Percentiles rank a stretch among this genome's conserved stretches.
These are phyloP conservation scores for Alternaria hordeiaustralica DNA, from an alignment of 2,329 filamentous ascomycete genomes.

Conservation along the genomic window DNA sequence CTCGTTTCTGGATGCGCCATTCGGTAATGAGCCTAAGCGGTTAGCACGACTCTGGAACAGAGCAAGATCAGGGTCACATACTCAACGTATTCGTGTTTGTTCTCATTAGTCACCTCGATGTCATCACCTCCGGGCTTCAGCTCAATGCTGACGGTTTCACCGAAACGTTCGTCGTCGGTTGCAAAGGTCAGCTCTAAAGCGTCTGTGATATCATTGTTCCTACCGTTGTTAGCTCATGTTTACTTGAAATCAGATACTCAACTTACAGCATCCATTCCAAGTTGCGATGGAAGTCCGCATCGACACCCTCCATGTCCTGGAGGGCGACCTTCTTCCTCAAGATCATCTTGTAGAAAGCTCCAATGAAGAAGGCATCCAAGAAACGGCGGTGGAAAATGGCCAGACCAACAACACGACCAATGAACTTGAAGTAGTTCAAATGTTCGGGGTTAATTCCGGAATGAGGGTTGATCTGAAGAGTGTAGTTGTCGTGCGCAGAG, in stretches of 20 bases:
- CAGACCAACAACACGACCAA: constrained; percentile 92
- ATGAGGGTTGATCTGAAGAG: constrained; percentile 98
- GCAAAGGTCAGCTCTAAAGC: constrained; percentile 96
- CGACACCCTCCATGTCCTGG: constrained; percentile 98
- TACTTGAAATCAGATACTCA: neutral
- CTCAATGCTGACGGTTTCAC: constrained; percentile 91
- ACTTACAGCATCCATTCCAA: constrained; percentile 88
- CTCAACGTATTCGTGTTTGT: constrained; percentile 99
- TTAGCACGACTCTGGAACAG: constrained; percentile 21
- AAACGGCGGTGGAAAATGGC: constrained; percentile 98
- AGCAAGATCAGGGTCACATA: constrained; percentile 51
- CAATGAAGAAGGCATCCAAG: constrained; percentile 98
- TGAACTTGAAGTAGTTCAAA: constrained; percentile 99
- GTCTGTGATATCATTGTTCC: constrained; percentile 93
- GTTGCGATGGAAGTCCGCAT: constrained; percentile 96
- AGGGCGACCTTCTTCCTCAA: constrained; percentile 89
- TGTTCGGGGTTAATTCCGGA: constrained; percentile 99
- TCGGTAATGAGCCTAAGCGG: constrained; percentile 81
- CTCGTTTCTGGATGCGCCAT: constrained; percentile 98
- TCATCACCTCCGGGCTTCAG: constrained; percentile 88
- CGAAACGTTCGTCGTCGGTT: constrained; percentile 96
- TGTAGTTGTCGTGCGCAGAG: constrained; percentile 99
- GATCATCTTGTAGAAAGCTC: constrained; percentile 99
- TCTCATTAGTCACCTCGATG: constrained; percentile 96
- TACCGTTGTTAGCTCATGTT: constrained; percentile 30